phyloP scores from a whole-genome alignment of 2,329 filamentous ascomycete species.

The Paracoccidioides lutzii region DNA sequence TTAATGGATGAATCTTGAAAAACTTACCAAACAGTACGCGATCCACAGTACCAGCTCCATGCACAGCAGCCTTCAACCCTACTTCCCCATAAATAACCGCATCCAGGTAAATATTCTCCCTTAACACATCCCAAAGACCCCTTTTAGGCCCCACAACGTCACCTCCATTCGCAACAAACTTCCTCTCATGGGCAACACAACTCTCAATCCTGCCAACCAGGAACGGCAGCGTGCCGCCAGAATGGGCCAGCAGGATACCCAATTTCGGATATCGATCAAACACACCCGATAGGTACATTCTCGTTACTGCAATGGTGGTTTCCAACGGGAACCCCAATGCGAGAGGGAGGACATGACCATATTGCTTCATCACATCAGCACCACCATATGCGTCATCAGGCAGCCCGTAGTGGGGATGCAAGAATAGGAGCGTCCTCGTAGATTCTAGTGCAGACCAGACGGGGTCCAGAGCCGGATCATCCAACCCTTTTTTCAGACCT shows the following conservation, averaged over 20 bases:
- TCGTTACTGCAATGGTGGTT: slow-evolving; percentile 76
- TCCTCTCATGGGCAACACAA: slow-evolving; percentile 70
- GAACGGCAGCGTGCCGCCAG: slow-evolving; percentile 78
- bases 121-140: slow-evolving; percentile 51
- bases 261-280: slow-evolving; percentile 63
- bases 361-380: slow-evolving; percentile 52
- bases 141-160: slow-evolving; percentile 47
- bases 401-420: slow-evolving; percentile 87
- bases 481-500: slow-evolving; percentile 65
- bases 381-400: slow-evolving; percentile 73
- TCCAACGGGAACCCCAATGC: slow-evolving; percentile 83
- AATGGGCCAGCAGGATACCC: slow-evolving; percentile 70
- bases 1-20: background rate
- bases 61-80: slow-evolving; percentile 61
- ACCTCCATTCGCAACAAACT: slow-evolving; percentile 53
- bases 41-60: slow-evolving; percentile 42
- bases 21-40: slow-evolving; percentile 30
- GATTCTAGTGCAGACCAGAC: slow-evolving; percentile 59
- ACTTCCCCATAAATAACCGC: slow-evolving; percentile 46
- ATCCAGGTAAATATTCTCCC: slow-evolving; percentile 73
- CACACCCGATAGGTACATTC: slow-evolving; percentile 77
- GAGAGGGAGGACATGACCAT: slow-evolving; percentile 77
- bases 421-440: slow-evolving; percentile 55
- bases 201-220: slow-evolving; percentile 79
- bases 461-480: slow-evolving; percentile 60